Evolutionary conservation across 768 basidiomycete species (phyloP), one percentile per base, ranked within the genome.

Genomic region (Mycena albidolilacea): DNA sequence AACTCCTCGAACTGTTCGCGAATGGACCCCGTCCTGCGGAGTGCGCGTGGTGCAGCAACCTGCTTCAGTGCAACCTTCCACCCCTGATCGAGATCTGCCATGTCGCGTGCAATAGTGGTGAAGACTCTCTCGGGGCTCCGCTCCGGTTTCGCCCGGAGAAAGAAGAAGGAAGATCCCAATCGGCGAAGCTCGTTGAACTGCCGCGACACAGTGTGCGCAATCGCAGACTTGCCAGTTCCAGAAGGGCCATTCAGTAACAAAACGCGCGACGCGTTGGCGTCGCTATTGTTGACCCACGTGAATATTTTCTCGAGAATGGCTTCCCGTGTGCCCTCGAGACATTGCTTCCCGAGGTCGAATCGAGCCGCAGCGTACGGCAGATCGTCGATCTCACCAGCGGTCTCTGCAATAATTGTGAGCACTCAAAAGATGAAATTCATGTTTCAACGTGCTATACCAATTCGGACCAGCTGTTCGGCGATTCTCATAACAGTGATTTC

Each of bases 401-500:
- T n/a, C n/a, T 5, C 58, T 59, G 19, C 5, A 2, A 38, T 5
- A 38, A 17, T 7, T 39, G 19, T 64, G 10, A 35, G 21, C n/a
- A 11, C 21, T 14, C 3, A 15, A 11, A 35, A 5, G 19, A 6
- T 1, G 11, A 15, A n/a, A 23, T 3, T 65, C 12, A 62, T 43
- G 43, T 17, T 58, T 58, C 35, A 19, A 10, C 48, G 70, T 30
- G 30, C 3, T 30, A 30, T 43, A 76, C 77, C 57, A 5, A 76
- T 30, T 5, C 15, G 64, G 2, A 74, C 55, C 2, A 74, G 19
- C 37, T 70, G 50, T 5, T 69, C 72, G 17, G 69, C 65, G 21
- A 77, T 76, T 21, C 73, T 57, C 12, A 68, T 10, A 7, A 77
- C 79, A 41, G 70, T 63, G 43, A 77, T 72, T 57, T 70, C 73